These are phyloP conservation scores for Lachancea lanzarotensis DNA, from an alignment of 805 yeast genomes.

Conservation along the genomic window DNA sequence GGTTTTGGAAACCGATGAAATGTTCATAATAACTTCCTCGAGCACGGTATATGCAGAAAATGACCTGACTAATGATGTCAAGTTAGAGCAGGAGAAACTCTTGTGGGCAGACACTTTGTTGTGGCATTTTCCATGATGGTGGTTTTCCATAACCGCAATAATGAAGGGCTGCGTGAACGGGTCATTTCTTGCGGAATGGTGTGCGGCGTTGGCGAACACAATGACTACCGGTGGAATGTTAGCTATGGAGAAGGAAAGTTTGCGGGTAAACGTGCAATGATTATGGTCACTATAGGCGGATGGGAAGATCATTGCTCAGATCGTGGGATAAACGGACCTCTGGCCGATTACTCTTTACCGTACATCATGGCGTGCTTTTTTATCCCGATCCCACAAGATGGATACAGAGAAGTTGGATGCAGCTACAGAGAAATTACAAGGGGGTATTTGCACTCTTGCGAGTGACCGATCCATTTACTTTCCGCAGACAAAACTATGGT, in stretches of 20 bases:
- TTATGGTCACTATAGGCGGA: constrained; percentile 17
- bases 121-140: constrained; percentile 29
- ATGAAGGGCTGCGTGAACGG: constrained; percentile 30
- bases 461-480: constrained; percentile 13
- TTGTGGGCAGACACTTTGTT: constrained; percentile 28
- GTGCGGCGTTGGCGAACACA: constrained; percentile 19
- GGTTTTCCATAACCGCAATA: constrained; percentile 30
- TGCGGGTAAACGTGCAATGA: constrained; percentile 21
- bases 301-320: constrained; percentile 9
- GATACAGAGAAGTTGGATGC: constrained; percentile 5
- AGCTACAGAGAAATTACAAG: constrained; percentile 5
- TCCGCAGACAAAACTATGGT: constrained; percentile 19
- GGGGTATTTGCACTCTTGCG: constrained; percentile 9
- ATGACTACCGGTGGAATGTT: constrained; percentile 11
- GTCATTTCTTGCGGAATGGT: constrained; percentile 22
- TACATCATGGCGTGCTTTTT: constrained; percentile 22
- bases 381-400: constrained; percentile 17
- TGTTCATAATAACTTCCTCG: constrained; percentile 18
- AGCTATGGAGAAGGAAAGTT: constrained; percentile 25
- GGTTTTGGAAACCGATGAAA: constrained; percentile 11
- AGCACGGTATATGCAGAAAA: constrained; percentile 10
- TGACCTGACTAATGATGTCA: constrained; percentile 25
- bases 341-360: constrained; percentile 23
- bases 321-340: constrained; percentile 20
- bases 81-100: constrained; percentile 25